Percentiles rank a stretch among this genome's conserved stretches.
Conservation (phyloP, 257 asterid species). For the Sherardia arvensis region DNA sequence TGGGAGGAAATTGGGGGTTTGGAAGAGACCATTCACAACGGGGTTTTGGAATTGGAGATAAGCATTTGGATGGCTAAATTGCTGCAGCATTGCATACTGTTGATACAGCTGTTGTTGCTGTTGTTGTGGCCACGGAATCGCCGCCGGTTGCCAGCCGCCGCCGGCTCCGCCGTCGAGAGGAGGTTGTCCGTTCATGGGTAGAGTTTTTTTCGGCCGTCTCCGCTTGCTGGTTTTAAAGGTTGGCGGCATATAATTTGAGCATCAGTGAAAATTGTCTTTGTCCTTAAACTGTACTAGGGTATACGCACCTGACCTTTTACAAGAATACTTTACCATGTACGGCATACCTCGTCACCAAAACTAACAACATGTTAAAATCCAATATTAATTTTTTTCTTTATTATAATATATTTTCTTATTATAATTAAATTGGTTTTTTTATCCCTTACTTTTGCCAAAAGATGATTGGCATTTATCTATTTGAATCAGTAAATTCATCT, state of each 20-base stretch:
- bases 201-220: too few species aligned
- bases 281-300: neutral
- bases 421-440: too few species aligned
- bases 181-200: conserved; percentile 21
- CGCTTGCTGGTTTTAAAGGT: neutral
- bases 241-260: neutral
- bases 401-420: too few species aligned
- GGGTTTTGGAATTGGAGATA: conserved; percentile 11
- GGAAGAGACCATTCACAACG: conserved; percentile 20
- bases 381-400: too few species aligned
- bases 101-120: conserved; percentile 24
- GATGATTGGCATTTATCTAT: too few species aligned
- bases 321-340: too few species aligned
- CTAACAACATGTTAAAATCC: too few species aligned
- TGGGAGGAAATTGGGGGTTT: conserved; percentile 25
- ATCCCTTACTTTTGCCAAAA: too few species aligned
- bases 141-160: conserved; percentile 3
- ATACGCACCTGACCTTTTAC: too few species aligned
- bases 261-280: neutral
- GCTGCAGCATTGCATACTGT: conserved; percentile 16
- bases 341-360: too few species aligned
- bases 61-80: conserved; percentile 27
- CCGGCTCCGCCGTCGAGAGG: neutral
- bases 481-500: too few species aligned
- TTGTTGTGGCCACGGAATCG: neutral